A percentile compares a stretch with the other conserved stretches of the same genome.
Conservation (phyloP, 2,329 filamentous ascomycete genomes). For the Penicillium paneum region DNA sequence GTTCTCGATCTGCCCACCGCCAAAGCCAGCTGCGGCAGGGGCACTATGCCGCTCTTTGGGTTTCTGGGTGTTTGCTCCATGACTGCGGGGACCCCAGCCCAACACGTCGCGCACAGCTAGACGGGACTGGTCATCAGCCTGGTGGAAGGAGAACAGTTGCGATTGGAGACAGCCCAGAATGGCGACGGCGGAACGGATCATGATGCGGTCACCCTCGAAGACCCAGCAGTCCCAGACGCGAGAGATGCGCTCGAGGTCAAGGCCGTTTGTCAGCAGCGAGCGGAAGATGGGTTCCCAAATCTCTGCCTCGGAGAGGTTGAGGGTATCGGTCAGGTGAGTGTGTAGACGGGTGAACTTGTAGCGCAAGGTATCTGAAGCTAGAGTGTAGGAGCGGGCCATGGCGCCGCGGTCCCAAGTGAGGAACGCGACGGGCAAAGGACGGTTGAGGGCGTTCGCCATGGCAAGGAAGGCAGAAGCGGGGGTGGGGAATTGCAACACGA, state of each 20-base stretch:
- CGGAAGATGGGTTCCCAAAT: conserved; percentile 55
- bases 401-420: conserved; percentile 56
- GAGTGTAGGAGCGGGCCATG: conserved; percentile 54
- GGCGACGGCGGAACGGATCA: conserved; percentile 46
- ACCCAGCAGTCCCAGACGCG: conserved; percentile 61
- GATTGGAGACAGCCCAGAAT: conserved; percentile 43
- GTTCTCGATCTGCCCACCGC: conserved; percentile 36
- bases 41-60: conserved; percentile 38
- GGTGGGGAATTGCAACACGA: conserved; percentile 55
- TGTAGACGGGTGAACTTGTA: conserved; percentile 58
- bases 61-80: conserved; percentile 28
- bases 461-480: conserved; percentile 56
- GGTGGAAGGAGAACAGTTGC: conserved; percentile 41
- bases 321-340: conserved; percentile 48
- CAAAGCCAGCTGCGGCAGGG: conserved; percentile 35
- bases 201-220: conserved; percentile 57
- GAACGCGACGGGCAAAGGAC: conserved; percentile 59
- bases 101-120: conserved; percentile 33
- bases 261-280: conserved; percentile 51
- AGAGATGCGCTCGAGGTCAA: conserved; percentile 53
- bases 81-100: conserved; percentile 37
- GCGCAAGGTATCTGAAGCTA: conserved; percentile 55
- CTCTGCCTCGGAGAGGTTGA: conserved; percentile 42
- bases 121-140: conserved; percentile 38
- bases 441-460: conserved; percentile 61